Conservation (phyloP, 129 eudicot species). For the Lonicera japonica region DNA sequence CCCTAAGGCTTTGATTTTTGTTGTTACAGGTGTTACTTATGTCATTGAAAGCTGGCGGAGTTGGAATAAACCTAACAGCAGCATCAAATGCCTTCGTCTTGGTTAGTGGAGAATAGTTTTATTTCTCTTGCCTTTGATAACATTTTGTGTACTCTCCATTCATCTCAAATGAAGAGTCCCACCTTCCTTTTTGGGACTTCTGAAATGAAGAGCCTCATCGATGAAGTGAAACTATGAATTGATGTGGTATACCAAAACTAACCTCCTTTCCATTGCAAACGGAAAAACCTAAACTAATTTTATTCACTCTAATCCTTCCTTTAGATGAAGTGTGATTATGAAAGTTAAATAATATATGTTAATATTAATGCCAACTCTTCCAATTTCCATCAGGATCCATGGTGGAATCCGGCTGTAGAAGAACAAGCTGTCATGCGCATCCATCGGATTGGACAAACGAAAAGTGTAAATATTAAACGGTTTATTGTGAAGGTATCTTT, state of each 20-base stretch:
- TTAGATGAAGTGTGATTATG: too few relatives aligned
- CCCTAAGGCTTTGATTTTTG: too few relatives aligned
- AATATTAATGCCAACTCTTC: not conserved
- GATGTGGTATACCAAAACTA: too few relatives aligned
- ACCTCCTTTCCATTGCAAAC: not conserved
- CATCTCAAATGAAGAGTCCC: not conserved
- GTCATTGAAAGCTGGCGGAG: constrained; percentile 99
- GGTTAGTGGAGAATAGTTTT: constrained; percentile 30
- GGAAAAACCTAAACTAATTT: not conserved
- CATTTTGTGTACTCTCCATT: not conserved
- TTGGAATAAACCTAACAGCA: constrained; percentile 93
- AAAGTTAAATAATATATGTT: too few relatives aligned
- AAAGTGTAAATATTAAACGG: constrained; percentile 66
- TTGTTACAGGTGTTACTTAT: constrained; percentile 67
- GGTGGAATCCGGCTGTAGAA: constrained; percentile 99
- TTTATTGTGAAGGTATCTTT: constrained; percentile 80
- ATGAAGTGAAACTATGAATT: too few relatives aligned
- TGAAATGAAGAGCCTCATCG: too few relatives aligned
- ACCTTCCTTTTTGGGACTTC: too few relatives aligned
- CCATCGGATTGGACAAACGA: constrained; percentile 95
- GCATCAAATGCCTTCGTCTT: constrained; percentile 95
- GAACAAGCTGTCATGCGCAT: constrained; percentile 99
- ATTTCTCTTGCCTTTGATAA: not conserved
- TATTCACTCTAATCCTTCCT: too few relatives aligned
- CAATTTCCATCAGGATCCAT: constrained; percentile 64